These are phyloP conservation scores for Candida tropicalis DNA, from an alignment of 1,139 yeast species.

Conservation along the genomic window DNA sequence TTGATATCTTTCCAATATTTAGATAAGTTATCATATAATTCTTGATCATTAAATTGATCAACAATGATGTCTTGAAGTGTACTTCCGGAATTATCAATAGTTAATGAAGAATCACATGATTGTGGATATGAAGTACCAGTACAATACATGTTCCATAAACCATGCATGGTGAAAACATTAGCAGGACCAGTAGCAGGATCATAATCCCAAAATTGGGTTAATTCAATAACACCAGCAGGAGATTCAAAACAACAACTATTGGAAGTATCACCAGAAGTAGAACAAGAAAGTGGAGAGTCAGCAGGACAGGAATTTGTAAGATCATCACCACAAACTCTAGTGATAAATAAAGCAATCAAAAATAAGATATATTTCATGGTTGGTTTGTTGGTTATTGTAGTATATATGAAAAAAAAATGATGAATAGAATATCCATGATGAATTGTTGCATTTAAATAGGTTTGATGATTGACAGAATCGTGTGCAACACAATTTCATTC, in stretches of 20 bases:
- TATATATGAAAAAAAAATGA: neutral
- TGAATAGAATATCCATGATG: no score
- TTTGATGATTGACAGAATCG: neutral
- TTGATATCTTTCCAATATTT: slow-evolving; percentile 74
- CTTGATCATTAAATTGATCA: slow-evolving; percentile 48
- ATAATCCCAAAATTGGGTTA: slow-evolving; percentile 95
- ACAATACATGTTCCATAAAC: slow-evolving; percentile 52
- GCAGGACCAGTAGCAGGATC: slow-evolving; percentile 82
- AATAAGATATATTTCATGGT: slow-evolving; percentile 10
- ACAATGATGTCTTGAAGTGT: slow-evolving; percentile 57
- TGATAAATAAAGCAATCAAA: slow-evolving; percentile 8
- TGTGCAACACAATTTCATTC: slow-evolving; percentile 1
- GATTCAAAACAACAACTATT: slow-evolving; percentile 77
- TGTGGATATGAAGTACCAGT: slow-evolving; percentile 44
- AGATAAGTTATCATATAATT: slow-evolving; percentile 59
- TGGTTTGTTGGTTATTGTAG: neutral
- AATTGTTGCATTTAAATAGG: slow-evolving; percentile 2
- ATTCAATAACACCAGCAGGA: slow-evolving; percentile 75
- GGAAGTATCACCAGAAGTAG: slow-evolving; percentile 34
- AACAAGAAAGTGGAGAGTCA: slow-evolving; percentile 67
- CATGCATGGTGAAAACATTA: slow-evolving; percentile 72
- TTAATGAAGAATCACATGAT: slow-evolving; percentile 70
- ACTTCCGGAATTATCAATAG: slow-evolving; percentile 30
- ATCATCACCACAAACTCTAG: slow-evolving; percentile 7
- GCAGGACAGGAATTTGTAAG: slow-evolving; percentile 52